Base-by-base conservation (phyloP, 2,329 filamentous ascomycete species). In the Sclerotinia glacialis region DNA sequence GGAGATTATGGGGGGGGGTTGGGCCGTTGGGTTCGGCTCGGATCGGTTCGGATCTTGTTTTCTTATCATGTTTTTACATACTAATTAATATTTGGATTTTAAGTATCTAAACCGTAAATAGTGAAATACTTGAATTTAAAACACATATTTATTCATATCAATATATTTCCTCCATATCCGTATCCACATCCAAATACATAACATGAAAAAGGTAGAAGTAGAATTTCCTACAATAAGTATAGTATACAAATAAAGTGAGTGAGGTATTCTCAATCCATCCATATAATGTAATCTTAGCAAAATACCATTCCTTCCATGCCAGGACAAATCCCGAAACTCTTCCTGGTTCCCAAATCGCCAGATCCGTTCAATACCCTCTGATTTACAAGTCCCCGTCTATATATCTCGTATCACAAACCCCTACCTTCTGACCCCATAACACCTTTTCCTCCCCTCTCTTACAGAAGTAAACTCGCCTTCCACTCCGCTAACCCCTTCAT, bases 401-500 rank as follows among this genome's bases (percentile, higher is more conserved):
- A 42, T 26, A 56, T 26, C 6, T 28, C 31, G 31, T 26, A 23
- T 31, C 23, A 42, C 5, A 18, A 34, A 7, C 11, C n/a, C 16
- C 6, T 18, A 56, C 37, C 14, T 14, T 40, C 37, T 40, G 21
- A 8, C 21, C 18, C 14, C 5, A 9, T 28, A 34, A 34, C 26
- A 9, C 18, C 16, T 16, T 40, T 11, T 6, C 18, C 11, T 14
- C 14, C 40, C 53, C 26, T 14, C 9, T 12, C 23, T 59, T 14
- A 52, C 26, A 65, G 18, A 61, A 65, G 46, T 46, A 65, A 65
- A 62, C 40, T 66, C 5, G 64, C 55, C 52, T 62, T 58, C 69
- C 67, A 72, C 5, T 49, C 52, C 18, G 50, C 67, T 2, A 71
- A 42, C n/a, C 70, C 70, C 18, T 69, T 69, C 42, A 72, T 55